Base-by-base conservation (phyloP, 1,139 yeast genomes). In the Yamadazyma friedrichii region DNA sequence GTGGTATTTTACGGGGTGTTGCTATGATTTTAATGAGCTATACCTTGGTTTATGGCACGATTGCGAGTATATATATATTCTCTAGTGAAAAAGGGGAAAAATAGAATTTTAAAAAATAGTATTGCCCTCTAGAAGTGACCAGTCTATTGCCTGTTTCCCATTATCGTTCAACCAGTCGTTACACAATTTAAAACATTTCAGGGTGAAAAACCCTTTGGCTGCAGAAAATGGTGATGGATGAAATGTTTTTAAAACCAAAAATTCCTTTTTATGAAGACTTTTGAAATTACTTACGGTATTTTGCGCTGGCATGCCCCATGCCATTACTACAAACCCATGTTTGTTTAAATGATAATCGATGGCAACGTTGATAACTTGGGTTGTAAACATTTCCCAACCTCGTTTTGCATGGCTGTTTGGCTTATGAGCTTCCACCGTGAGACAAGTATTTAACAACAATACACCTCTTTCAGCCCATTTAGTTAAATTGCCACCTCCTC, bases 141-240 rank as follows among this genome's bases (percentile, higher is more conserved):
- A 89, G 57, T 88, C 83, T 13, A 89, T 81, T 3, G 67, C 67
- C 1, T 63, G 63, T 17, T 67, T 62, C 0, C 78, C 76, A 35
- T 74, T 70, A 13, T 57, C 54, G 15, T 64, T 65, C 11, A 89
- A 67, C 95, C 95, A 89, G 10, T 77, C 78, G 56, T 89, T 89
- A 38, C 93, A 83, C 54, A 74, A 72, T 39, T 61, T 67, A 59
- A 88, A 89, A 51, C 88, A 95, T 26, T 69, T 64, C 59, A 85
- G 82, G 5, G 80, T 78, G 53, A 88, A 88, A 56, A 86, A 89
- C 0, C 95, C 95, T 41, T 95, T 70, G 24, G 81, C 72, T 0
- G 98, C 98, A 49, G 95, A 85, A 42, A 93, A 66, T 1, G 99
- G 98, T 31, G 95, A 86, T 1, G 99, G 99, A 62, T 94, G 99